These are phyloP conservation scores for Skeletonema menzelii DNA, from an alignment of 108 stramenopile species.

Conservation along the genomic window DNA sequence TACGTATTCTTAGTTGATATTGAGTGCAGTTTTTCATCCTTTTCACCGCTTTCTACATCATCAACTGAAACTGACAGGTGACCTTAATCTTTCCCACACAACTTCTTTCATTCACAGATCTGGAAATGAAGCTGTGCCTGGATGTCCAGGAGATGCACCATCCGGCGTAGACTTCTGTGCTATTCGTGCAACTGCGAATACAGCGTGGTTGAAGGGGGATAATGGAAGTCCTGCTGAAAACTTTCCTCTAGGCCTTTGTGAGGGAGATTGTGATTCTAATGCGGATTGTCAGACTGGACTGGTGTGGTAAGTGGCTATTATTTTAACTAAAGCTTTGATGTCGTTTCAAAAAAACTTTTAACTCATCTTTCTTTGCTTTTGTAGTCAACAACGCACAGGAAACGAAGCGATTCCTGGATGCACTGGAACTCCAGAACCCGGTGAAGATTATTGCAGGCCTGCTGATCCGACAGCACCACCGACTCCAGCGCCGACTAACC, in stretches of 20 bases:
- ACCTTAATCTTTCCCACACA: too few species aligned
- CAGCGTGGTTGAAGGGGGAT: conserved; percentile 4
- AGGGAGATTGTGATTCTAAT: conserved; percentile 17
- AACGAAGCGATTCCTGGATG: background rate
- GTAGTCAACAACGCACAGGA: background rate
- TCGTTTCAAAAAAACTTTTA: too few species aligned
- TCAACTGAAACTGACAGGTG: too few species aligned
- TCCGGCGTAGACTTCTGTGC: background rate
- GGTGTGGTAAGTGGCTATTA: background rate
- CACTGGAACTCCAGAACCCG: background rate
- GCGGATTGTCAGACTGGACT: background rate
- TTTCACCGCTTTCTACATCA: too few species aligned
- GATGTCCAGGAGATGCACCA: background rate
- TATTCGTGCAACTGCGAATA: background rate
- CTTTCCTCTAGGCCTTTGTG: conserved; percentile 17
- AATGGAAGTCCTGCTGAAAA: background rate
- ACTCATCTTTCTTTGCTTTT: background rate
- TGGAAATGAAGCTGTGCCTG: background rate
- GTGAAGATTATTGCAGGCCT: background rate
- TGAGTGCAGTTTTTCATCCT: too few species aligned
- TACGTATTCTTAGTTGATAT: too few species aligned
- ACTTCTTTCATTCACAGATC: too few species aligned
- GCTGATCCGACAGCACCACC: background rate
- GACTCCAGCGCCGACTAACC: background rate
- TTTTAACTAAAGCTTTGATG: too few species aligned